Evolutionary conservation across 306 rosid genomes (phyloP).

Genomic region (Rubus parviflorus): DNA sequence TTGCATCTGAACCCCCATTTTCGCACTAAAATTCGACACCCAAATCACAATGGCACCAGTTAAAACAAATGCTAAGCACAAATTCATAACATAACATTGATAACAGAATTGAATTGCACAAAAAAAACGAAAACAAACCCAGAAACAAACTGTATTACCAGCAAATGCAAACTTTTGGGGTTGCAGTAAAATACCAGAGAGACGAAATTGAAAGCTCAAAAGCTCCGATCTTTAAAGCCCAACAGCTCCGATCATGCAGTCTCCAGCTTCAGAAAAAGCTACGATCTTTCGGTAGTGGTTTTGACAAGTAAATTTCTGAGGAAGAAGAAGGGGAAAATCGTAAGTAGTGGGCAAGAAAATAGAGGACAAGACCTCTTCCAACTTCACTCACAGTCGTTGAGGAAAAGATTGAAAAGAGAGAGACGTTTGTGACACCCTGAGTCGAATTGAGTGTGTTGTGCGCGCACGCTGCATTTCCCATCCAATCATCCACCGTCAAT

Average conservation of each 20-base stretch:
- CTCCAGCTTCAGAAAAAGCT: slow-evolving; percentile 1
- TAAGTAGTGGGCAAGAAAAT: background rate
- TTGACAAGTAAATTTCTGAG: background rate
- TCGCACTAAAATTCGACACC: background rate
- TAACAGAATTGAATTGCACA: background rate
- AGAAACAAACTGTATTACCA: background rate
- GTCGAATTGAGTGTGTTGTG: background rate
- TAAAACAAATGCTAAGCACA: background rate
- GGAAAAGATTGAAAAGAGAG: background rate
- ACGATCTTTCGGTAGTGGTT: background rate
- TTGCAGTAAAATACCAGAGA: slow-evolving; percentile 14
- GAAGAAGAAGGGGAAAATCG: background rate
- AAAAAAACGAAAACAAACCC: background rate
- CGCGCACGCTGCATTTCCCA: background rate
- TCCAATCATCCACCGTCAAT: background rate
- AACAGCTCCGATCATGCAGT: slow-evolving; percentile 4
- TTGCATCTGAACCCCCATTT: slow-evolving; percentile 13
- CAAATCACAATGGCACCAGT: slow-evolving; percentile 6
- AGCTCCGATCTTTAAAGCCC: slow-evolving; percentile 15
- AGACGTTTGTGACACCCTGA: background rate
- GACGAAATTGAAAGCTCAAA: background rate
- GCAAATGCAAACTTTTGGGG: background rate
- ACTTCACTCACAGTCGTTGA: slow-evolving; percentile 11
- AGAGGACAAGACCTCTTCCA: slow-evolving; percentile 16
- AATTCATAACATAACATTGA: background rate